These are phyloP conservation scores for Prosopis cineraria DNA, from an alignment of 306 rosid species.

Conservation along the genomic window DNA sequence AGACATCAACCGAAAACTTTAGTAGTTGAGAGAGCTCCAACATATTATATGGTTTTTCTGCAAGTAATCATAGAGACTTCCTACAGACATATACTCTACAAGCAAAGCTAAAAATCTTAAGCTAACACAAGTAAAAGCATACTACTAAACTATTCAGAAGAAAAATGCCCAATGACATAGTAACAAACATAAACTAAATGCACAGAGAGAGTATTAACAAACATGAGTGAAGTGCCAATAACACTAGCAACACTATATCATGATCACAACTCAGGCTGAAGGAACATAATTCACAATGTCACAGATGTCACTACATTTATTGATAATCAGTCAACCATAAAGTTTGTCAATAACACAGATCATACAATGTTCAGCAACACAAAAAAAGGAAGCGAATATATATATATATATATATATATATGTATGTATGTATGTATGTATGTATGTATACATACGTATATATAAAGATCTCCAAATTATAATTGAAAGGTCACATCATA, in stretches of 20 bases:
- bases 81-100: constrained; percentile 98
- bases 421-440: too few relatives aligned
- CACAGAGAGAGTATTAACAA: too few relatives aligned
- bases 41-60: constrained; percentile 83
- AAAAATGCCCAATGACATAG: constrained; percentile 8
- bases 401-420: too few relatives aligned
- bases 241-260: too few relatives aligned
- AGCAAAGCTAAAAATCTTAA: constrained; percentile 19
- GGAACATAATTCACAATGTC: not conserved
- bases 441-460: too few relatives aligned
- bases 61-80: constrained; percentile 95
- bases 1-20: constrained; percentile 86
- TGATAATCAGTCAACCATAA: not conserved
- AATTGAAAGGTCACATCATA: too few relatives aligned
- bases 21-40: constrained; percentile 75
- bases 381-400: too few relatives aligned
- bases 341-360: not conserved
- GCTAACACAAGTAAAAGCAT: not conserved
- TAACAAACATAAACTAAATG: constrained; percentile 13
- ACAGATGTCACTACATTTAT: not conserved
- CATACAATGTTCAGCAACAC: not conserved
- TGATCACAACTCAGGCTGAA: too few relatives aligned
- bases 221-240: too few relatives aligned
- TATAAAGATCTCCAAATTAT: not conserved
- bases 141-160: constrained; percentile 20